Percentiles rank a stretch among this genome's conserved stretches.
These are phyloP conservation scores for Alnus rubra DNA, from an alignment of 306 rosid species.

Conservation along the genomic window DNA sequence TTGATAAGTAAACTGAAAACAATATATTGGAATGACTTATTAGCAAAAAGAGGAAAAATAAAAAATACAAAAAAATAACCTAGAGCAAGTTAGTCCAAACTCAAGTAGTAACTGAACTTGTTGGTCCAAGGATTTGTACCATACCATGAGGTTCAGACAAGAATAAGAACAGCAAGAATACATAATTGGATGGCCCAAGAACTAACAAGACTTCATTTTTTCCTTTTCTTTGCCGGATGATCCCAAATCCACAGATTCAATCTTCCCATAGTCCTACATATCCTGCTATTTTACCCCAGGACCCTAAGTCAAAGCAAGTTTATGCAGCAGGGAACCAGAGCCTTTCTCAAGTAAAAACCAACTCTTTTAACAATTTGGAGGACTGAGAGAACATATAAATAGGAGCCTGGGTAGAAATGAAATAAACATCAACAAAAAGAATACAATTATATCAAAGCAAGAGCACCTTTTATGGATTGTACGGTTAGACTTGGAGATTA, in stretches of 20 bases:
- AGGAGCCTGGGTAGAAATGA: neutral
- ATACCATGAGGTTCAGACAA: neutral
- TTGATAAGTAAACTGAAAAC: neutral
- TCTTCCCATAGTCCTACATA: neutral
- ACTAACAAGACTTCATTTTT: neutral
- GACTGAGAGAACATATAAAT: neutral
- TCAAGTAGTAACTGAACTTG: neutral
- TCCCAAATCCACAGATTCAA: neutral
- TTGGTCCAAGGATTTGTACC: neutral
- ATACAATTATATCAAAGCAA: neutral
- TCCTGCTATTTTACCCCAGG: neutral
- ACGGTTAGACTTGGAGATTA: neutral
- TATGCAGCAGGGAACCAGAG: neutral
- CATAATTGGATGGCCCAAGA: neutral
- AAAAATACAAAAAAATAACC: slow-evolving; percentile 2
- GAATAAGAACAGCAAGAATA: neutral
- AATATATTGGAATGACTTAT: slow-evolving; percentile 16
- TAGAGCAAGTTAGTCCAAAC: neutral
- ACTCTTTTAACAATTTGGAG: neutral
- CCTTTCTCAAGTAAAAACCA: neutral
- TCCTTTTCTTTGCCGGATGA: neutral
- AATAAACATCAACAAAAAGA: neutral
- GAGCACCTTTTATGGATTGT: neutral
- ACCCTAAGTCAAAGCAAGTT: neutral
- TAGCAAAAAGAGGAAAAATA: slow-evolving; percentile 9